Conservation (phyloP, 352 stramenopile species). For the Pythium folliculosum region DNA sequence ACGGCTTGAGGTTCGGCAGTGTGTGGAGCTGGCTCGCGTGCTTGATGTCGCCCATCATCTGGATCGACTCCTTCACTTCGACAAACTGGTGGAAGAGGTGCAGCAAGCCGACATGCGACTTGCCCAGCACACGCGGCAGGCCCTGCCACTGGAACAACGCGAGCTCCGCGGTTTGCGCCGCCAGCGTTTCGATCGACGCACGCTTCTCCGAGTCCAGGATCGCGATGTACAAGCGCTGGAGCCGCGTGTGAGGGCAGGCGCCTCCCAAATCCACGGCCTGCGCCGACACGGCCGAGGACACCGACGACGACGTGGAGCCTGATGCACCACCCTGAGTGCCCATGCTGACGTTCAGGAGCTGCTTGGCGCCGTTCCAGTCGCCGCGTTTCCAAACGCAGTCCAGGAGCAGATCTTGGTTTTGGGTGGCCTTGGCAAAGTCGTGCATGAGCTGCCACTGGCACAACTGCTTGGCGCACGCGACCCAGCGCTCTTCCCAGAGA, state of each 20-base stretch:
- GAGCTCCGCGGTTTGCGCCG: slow-evolving; percentile 75
- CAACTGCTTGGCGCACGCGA: slow-evolving; percentile 90
- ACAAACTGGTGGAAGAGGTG: slow-evolving; percentile 92
- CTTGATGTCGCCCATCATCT: slow-evolving; percentile 91
- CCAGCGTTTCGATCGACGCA: slow-evolving; percentile 61
- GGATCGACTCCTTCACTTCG: slow-evolving; percentile 91
- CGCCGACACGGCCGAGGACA: slow-evolving; percentile 16
- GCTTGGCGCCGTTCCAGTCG: slow-evolving; percentile 88
- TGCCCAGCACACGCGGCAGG: slow-evolving; percentile 74
- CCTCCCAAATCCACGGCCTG: slow-evolving; percentile 12
- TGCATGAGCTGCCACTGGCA: slow-evolving; percentile 93
- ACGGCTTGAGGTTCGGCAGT: slow-evolving; percentile 90
- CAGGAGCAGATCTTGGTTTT: slow-evolving; percentile 92
- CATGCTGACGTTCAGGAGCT: slow-evolving; percentile 50
- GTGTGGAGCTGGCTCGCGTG: slow-evolving; percentile 77
- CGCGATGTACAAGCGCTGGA: slow-evolving; percentile 88
- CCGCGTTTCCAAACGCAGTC: slow-evolving; percentile 92
- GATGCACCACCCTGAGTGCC: slow-evolving; percentile 5
- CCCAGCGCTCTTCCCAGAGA: slow-evolving; percentile 90
- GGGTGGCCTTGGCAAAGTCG: slow-evolving; percentile 89
- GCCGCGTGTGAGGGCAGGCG: slow-evolving; percentile 70
- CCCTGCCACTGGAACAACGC: slow-evolving; percentile 90
- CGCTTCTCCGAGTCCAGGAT: slow-evolving; percentile 86
- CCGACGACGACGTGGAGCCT: neutral
- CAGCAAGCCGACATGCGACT: slow-evolving; percentile 81